phyloP scores from a whole-genome alignment of 257 asterid genomes.

The Gentiana dahurica region DNA sequence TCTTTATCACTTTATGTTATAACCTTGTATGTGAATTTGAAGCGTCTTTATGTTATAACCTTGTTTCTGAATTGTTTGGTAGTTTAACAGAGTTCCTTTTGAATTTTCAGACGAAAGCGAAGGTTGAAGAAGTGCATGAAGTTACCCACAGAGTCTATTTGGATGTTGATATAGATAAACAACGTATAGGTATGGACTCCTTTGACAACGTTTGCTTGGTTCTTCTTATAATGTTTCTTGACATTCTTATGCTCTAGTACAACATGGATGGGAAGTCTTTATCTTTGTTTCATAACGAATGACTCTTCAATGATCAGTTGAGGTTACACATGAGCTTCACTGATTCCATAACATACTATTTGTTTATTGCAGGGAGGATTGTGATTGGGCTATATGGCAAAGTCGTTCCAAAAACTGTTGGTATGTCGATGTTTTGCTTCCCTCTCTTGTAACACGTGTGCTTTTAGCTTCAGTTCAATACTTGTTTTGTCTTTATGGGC shows the following conservation, averaged over 20 bases:
- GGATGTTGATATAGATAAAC: constrained; percentile 94
- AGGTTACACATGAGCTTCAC: neutral
- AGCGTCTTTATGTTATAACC: no score
- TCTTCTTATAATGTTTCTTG: neutral
- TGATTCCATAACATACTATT: constrained; percentile 9
- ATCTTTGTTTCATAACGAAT: no score
- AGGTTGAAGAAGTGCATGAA: constrained; percentile 54
- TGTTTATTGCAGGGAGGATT: constrained; percentile 64
- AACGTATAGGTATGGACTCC: constrained; percentile 47
- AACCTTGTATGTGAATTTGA: no score
- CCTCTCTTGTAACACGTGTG: neutral
- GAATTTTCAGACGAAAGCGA: constrained; percentile 39
- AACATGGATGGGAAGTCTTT: no score
- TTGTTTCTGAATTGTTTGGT: no score
- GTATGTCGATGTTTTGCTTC: constrained; percentile 28
- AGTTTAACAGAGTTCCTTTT: neutral
- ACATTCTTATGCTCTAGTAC: no score
- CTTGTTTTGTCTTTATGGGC: no score
- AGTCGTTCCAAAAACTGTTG: constrained; percentile 88
- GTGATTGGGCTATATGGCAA: constrained; percentile 82
- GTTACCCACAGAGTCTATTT: constrained; percentile 82
- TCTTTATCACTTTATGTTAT: no score
- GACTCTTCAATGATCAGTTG: no score
- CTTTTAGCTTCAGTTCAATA: no score
- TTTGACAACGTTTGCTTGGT: neutral